Evolutionary conservation across 2,329 filamentous ascomycete species (phyloP), one percentile per base, ranked within the genome.

Genomic region (Colletotrichum spinosum): DNA sequence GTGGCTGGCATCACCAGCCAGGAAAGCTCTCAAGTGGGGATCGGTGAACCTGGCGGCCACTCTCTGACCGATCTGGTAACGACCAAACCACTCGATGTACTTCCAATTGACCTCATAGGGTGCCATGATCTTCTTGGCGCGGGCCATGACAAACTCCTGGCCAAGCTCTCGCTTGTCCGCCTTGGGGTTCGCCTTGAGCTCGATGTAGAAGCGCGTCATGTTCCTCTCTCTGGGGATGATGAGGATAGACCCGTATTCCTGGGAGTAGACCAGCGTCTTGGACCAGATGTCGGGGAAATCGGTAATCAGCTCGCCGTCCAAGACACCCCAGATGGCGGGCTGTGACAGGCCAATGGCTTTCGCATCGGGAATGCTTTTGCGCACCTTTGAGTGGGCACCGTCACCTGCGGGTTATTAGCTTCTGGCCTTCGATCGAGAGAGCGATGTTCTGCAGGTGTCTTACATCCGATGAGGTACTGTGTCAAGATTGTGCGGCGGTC

Each of bases 241-340:
- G n/a, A 93, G 81, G 50, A 92, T 88, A 0, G 90, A 91, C 3
- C 90, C 90, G 49, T 87, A 82, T 64, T 86, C 82, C 67, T 92
- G 86, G 2, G 88, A 90, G 69, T 90, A 89, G 8, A 92, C 83
- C 0, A 91, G 84, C 0, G 89, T 89, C 77, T 92, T 92, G 74
- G 87, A 90, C 89, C 90, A 92, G 53, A 92, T 85, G 71, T 92
- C 90, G 1, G 90, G 90, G 70, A 93, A 92, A 73, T 92, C 84
- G 8, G 90, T 92, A 48, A 90, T 86, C 9, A 92, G 78, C 73
- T 88, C 86, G 69, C 90, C 90, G 73, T 93, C 90, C 3, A 93
- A 78, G 2, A 93, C 90, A 60, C 90, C 90, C 90, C 90, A 93
- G 41, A 86, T 81, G 17, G 83, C 81, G 11, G 81, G 77, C 66